Evolutionary conservation across 176 grass and related monocot genomes (phyloP), one percentile per base, ranked within the genome.

Genomic region (Triticum dicoccoides): DNA sequence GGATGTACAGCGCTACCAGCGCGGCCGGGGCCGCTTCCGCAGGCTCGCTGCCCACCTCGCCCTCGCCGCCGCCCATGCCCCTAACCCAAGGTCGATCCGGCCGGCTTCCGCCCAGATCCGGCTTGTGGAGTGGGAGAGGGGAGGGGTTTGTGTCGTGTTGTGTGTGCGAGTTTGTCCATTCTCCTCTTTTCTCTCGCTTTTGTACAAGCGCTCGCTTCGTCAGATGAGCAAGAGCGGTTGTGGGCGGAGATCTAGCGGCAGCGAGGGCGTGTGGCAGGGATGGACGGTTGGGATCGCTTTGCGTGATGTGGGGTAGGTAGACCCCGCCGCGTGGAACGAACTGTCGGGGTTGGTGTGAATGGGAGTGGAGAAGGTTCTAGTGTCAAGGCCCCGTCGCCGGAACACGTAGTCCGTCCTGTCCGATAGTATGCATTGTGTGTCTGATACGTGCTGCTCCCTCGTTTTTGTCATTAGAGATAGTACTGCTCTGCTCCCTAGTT

Each of bases 1-100:
- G 73, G 73, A 93, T 93, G 86, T 91, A 74, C 32, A 93, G 73
- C 25, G 83, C 83, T 61, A 79, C 92, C 52, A 37, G 17, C 14
- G 49, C 23, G 5, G 71, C 8, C 20, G 82, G 37, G 0, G 77
- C 27, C 2, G 15, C 79, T 1, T 8, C 51, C 0, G 45, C 67
- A 5, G 81, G 35, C 61, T 64, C 5, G 17, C 52, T 70, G 9
- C 78, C 78, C 12, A 21, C 83, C 25, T 69, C 86, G 25, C 54
- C 71, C 6, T 39, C 77, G 11, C 88, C 82, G 32, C 88, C 86
- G 35, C 83, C 83, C 92, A 93, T 93, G 52, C 66, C 66, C 87
- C 70, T 23, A 10, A 78, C 83, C 56, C 83, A 80, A 79, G 76
- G 69, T 70, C 76, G 77, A 76, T 84, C 86, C 4, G 13, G 47